Conservation (phyloP, 768 basidiomycete species). For the Chalciporus piperatus region DNA sequence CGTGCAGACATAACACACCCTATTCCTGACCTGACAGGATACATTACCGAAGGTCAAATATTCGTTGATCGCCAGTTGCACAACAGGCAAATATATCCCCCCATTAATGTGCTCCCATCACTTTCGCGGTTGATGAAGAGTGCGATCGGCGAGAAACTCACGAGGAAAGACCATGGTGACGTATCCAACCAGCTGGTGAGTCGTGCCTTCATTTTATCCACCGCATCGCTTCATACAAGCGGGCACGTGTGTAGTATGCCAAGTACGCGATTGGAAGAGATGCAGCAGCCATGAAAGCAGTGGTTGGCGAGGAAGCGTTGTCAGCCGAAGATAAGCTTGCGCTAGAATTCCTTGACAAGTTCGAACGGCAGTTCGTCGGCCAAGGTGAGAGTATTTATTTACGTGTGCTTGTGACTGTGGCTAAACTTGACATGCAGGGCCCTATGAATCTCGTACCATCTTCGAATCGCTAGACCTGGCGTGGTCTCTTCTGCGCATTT, state of each 20-base stretch:
- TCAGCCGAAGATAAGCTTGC: constrained; percentile 95
- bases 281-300: constrained; percentile 98
- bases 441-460: constrained; percentile 93
- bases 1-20: constrained; percentile 97
- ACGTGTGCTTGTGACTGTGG: constrained; percentile 6
- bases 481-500: constrained; percentile 94
- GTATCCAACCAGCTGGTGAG: constrained; percentile 97
- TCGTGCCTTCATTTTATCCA: constrained; percentile 27
- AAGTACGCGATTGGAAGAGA: constrained; percentile 98
- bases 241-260: constrained; percentile 65
- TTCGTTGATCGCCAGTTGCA: constrained; percentile 96
- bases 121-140: constrained; percentile 99
- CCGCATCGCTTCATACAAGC: constrained; percentile 13
- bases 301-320: constrained; percentile 97
- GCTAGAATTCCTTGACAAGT: constrained; percentile 95
- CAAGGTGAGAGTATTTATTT: constrained; percentile 60
- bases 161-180: constrained; percentile 97
- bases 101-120: constrained; percentile 98
- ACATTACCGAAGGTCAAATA: constrained; percentile 99
- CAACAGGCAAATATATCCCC: constrained; percentile 97
- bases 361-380: constrained; percentile 95
- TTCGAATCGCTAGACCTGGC: constrained; percentile 97
- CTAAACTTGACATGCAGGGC: constrained; percentile 46
- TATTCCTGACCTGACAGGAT: constrained; percentile 98
- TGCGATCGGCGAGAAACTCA: constrained; percentile 96